Evolutionary conservation across 257 asterid species (phyloP).

Genomic region (Linaria vulgaris): DNA sequence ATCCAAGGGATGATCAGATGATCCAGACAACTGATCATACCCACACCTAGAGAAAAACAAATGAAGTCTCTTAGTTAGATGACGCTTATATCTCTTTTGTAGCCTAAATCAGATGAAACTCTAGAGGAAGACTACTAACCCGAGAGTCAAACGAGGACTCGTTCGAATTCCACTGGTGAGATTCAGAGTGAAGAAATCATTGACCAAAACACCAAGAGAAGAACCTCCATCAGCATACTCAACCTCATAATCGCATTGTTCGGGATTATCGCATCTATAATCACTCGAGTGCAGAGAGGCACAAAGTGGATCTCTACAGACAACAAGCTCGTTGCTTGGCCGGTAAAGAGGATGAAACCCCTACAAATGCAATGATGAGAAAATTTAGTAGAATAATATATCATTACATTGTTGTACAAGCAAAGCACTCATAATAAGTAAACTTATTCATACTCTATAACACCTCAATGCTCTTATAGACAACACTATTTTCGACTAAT

Average conservation of each 20-base stretch:
- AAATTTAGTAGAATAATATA: slow-evolving; percentile 1
- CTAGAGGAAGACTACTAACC: slow-evolving; percentile 42
- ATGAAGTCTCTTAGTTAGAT: neutral
- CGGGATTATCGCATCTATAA: slow-evolving; percentile 68
- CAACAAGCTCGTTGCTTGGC: slow-evolving; percentile 86
- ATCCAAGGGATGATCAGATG: slow-evolving; percentile 72
- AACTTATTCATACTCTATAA: too few relatives aligned
- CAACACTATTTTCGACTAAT: too few relatives aligned
- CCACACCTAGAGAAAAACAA: slow-evolving; percentile 60
- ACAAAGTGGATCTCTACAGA: slow-evolving; percentile 82
- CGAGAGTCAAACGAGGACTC: slow-evolving; percentile 74
- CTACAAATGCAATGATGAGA: slow-evolving; percentile 31
- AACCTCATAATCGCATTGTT: slow-evolving; percentile 93
- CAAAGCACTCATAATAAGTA: too few relatives aligned
- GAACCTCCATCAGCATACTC: slow-evolving; percentile 99
- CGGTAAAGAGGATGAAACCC: slow-evolving; percentile 90
- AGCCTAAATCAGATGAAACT: neutral
- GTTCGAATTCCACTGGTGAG: slow-evolving; percentile 60
- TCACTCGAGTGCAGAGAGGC: slow-evolving; percentile 83
- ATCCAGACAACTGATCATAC: slow-evolving; percentile 85
- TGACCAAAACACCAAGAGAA: slow-evolving; percentile 88
- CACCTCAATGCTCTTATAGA: neutral
- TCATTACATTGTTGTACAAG: neutral
- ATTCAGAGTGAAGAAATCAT: slow-evolving; percentile 64
- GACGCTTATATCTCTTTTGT: neutral